Base-by-base conservation (phyloP, 768 basidiomycete genomes). In the Austroboletus eburneus region DNA sequence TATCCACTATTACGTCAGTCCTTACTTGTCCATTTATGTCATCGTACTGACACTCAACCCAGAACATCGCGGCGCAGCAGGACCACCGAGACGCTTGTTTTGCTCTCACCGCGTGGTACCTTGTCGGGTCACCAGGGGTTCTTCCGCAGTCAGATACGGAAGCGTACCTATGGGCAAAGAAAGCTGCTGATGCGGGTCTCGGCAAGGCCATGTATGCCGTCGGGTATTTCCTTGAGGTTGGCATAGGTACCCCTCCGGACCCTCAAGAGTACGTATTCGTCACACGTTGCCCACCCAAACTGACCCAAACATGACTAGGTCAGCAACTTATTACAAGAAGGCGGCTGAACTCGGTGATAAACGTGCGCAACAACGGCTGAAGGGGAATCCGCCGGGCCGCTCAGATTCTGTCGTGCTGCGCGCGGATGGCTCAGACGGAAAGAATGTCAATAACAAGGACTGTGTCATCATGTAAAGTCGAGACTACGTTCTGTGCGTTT, bases 31-130 rank as follows among this genome's bases (percentile, higher is more conserved):
- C 5, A 10, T 47, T 14, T 34, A 43, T 54, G 39, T 55, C 27
- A 13, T 35, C 20, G 47, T 37, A 25, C 50, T 62, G 49, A 59
- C 39, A 18, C 42, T 38, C 38, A 14, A n/a, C 38, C 27, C 59
- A 92, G 91, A 97, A 98, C 60, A 98, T 98, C 54, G 95, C 95
- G 24, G 96, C 96, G 3, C 95, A 97, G 61, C 94, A 97, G 70
- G 85, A 83, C 57, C 96, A 99, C 63, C 85, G 89, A 5, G 96
- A 98, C 59, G 93, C 95, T 0, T 98, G 95, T 64, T 98, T 98
- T 61, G 95, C 96, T 1, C 75, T 99, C 34, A 98, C 96, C 16
- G 94, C 96, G 7, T 99, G 95, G 95, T 99, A 99, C 62, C 85
- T 99, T 53, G 95, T 98, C 49, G 96, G 96, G 39, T 97, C 94